Base-by-base conservation (phyloP, 2,329 filamentous ascomycete species). In the Coniochaeta sp. region DNA sequence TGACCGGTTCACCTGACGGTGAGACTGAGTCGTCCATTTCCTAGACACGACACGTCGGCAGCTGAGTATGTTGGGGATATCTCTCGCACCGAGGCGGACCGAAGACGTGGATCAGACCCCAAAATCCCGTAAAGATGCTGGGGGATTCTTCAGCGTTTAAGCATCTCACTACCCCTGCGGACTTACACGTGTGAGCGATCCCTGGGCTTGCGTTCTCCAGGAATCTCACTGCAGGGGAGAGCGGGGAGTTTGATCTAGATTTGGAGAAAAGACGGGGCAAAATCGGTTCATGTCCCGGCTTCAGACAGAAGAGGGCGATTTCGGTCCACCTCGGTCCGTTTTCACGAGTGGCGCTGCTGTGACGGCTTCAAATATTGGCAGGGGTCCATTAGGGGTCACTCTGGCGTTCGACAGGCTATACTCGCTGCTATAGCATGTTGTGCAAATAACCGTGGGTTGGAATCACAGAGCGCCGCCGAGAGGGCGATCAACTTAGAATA, bases 1-100 rank as follows among this genome's bases (percentile, higher is more conserved):
- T 72, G 28, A 68, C 58, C 55, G 70, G 70, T 64, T 75, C 72
- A 54, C 63, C 62, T 34, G 64, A 22, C 2, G 54, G 54, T 24
- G 31, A 55, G 24, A 55, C 16, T 11, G 52, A 57, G 54, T 57
- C 54, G 17, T 57, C 31, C 54, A 38, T 57, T 14, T 47, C 11
- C 12, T 26, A 11, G 19, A 24, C 14, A 22, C 26, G 7, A 26
- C 24, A 17, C 9, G n/a, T 22, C 6, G 47, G 47, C 47, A 52
- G 26, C 26, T 28, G 26, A 31, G 6, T 26, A n/a, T 26, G 6
- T 28, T 16, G 14, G 19, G 31, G 54, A 57, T 12, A 16, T 57
- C 26, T 9, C 36, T 58, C 56, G 56, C 34, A 43, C 56, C 56
- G 56, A 58, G 14, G 36, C 56, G 56, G 56, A 58, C 56, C 56